Evolutionary conservation across 2,329 filamentous ascomycete species (phyloP), one percentile per base, ranked within the genome.

Genomic region (Tricladium varicosporioides): DNA sequence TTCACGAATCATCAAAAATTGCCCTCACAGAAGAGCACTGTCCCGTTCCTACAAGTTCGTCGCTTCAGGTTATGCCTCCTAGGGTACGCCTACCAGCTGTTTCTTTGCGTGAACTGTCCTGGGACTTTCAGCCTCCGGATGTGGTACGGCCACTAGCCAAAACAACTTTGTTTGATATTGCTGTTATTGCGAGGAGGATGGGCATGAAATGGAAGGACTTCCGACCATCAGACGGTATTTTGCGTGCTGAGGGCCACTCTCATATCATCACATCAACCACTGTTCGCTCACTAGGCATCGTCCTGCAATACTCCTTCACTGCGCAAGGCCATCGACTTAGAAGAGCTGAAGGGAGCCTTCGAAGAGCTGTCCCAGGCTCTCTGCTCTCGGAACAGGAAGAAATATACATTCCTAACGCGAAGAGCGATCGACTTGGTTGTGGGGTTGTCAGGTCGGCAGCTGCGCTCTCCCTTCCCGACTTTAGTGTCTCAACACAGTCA

Each of bases 181-280:
- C 64, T 14, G 54, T 70, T 14, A 54, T 70, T n/a, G 67, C 68
- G 9, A 54, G 66, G 32, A 60, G 68, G 5, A 59, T 71, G 54
- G 69, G 69, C 9, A 71, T 71, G 69, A 56, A 62, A 45, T 71
- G 69, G 69, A 64, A 63, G 48, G 62, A 61, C 1, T 69, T 70
- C 48, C 57, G 63, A 43, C 64, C 64, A 10, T 57, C 50, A n/a
- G 60, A 64, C 52, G 69, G 69, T 9, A 64, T 61, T 15, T 42
- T 71, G 27, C 57, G 63, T 32, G 69, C 69, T 11, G 66, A 68
- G 56, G 69, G 67, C 5, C 57, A 60, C 42, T 60, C 53, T 9
- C 66, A 70, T 31, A 63, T 56, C 18, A 60, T 71, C 31, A 66
- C 61, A 5, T 70, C 69, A 3, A 66, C 65, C 5, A 54, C 59